A percentile compares a stretch with the other conserved stretches of the same genome.
phyloP scores from a whole-genome alignment of 805 yeast genomes.

The Metschnikowia borealis region DNA sequence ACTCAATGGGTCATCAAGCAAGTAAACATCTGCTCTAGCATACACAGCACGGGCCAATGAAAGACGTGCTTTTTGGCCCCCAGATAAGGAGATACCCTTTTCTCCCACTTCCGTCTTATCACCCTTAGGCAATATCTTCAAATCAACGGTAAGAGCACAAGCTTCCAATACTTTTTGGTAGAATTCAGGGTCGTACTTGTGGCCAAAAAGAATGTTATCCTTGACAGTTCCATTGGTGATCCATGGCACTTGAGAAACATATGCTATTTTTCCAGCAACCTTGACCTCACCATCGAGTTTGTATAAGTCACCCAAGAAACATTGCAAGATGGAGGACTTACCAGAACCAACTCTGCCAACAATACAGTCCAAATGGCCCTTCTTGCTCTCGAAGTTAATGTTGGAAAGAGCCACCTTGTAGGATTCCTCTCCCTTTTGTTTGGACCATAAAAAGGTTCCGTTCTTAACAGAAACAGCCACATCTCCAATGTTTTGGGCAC shows the following conservation, averaged over 20 bases:
- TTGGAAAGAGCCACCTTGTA: slow-evolving; percentile 64
- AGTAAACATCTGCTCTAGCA: slow-evolving; percentile 85
- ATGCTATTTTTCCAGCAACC: slow-evolving; percentile 76
- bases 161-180: slow-evolving; percentile 79
- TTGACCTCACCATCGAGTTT: slow-evolving; percentile 69
- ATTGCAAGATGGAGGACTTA: slow-evolving; percentile 76
- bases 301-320: slow-evolving; percentile 78
- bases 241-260: slow-evolving; percentile 95
- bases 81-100: slow-evolving; percentile 92
- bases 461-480: slow-evolving; percentile 56
- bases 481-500: slow-evolving; percentile 57
- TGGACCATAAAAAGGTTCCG: slow-evolving; percentile 77
- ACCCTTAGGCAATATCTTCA: slow-evolving; percentile 78
- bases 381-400: slow-evolving; percentile 58
- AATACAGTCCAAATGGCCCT: slow-evolving; percentile 78
- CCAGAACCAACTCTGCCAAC: slow-evolving; percentile 92
- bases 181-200: slow-evolving; percentile 72
- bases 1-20: slow-evolving; percentile 88
- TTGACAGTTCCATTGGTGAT: slow-evolving; percentile 91
- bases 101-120: slow-evolving; percentile 94
- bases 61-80: slow-evolving; percentile 96
- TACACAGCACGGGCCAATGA: slow-evolving; percentile 95
- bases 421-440: slow-evolving; percentile 51
- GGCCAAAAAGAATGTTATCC: slow-evolving; percentile 90
- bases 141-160: slow-evolving; percentile 80